Percentiles rank a stretch among this genome's conserved stretches.
These are phyloP conservation scores for Xylaria multiplex DNA, from an alignment of 2,329 filamentous ascomycete species.

Conservation along the genomic window DNA sequence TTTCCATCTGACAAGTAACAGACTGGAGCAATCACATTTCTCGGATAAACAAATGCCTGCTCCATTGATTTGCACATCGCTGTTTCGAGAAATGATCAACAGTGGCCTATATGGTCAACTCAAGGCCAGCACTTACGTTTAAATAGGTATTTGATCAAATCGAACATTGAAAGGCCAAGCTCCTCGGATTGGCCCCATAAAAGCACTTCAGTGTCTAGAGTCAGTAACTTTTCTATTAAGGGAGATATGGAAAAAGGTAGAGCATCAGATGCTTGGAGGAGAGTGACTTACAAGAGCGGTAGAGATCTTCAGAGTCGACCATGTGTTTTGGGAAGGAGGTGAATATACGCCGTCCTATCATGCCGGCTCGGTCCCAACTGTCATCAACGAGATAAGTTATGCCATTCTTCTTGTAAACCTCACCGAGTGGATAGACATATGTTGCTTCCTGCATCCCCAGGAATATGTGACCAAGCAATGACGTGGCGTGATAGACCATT, in stretches of 20 bases:
- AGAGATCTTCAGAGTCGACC: background rate
- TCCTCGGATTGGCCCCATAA: slow-evolving; percentile 22
- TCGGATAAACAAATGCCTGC: background rate
- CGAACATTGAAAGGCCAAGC: slow-evolving; percentile 5
- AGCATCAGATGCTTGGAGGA: background rate
- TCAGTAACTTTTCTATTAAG: slow-evolving; percentile 1
- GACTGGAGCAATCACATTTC: slow-evolving; percentile 28
- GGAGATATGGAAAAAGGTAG: background rate
- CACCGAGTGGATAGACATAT: slow-evolving; percentile 12
- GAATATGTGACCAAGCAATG: slow-evolving; percentile 24
- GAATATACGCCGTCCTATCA: slow-evolving; percentile 34
- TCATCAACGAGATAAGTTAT: slow-evolving; percentile 18
- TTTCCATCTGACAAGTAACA: slow-evolving; percentile 7
- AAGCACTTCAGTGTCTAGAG: slow-evolving; percentile 17
- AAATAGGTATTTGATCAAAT: slow-evolving; percentile 22
- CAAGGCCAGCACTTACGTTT: slow-evolving; percentile 17
- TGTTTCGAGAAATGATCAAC: slow-evolving; percentile 13
- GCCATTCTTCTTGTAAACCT: slow-evolving; percentile 15
- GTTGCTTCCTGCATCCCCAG: slow-evolving; percentile 16
- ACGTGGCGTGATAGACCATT: slow-evolving; percentile 20
- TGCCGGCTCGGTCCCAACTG: slow-evolving; percentile 27
- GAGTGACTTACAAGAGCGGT: slow-evolving; percentile 22
- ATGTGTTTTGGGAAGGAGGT: slow-evolving; percentile 25
- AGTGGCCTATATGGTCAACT: no score
- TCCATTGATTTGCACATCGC: slow-evolving; percentile 25